Percentiles rank a stretch among this genome's conserved stretches.
Conservation (phyloP, 192 early-diverging fungal species). For the Dissophora ornata region DNA sequence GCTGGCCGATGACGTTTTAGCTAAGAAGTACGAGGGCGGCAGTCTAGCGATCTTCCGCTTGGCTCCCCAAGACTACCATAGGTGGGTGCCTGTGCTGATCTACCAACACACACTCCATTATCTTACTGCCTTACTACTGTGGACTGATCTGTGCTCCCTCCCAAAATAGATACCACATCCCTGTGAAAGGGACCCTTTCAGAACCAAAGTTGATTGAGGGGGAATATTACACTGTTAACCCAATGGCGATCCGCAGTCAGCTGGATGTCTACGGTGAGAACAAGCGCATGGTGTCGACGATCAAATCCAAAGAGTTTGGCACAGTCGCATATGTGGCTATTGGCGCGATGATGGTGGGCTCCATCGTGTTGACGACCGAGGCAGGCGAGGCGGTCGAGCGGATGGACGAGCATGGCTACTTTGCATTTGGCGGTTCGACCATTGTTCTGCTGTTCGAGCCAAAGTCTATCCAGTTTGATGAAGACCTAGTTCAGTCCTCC, state of each 20-base stretch:
- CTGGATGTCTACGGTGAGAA: slow-evolving; percentile 88
- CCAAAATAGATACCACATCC: slow-evolving; percentile 68
- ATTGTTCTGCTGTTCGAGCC: slow-evolving; percentile 75
- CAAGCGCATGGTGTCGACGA: slow-evolving; percentile 70
- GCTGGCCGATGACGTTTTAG: slow-evolving; percentile 61
- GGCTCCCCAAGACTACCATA: slow-evolving; percentile 88
- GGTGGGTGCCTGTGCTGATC: slow-evolving; percentile 42
- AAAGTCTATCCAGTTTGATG: slow-evolving; percentile 70
- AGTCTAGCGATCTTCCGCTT: slow-evolving; percentile 77
- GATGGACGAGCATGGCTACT: slow-evolving; percentile 85
- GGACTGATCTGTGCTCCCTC: too few relatives aligned
- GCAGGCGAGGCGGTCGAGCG: slow-evolving; percentile 58
- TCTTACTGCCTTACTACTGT: not conserved
- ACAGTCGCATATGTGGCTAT: slow-evolving; percentile 75
- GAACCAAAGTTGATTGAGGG: slow-evolving; percentile 67
- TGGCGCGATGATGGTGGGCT: slow-evolving; percentile 90
- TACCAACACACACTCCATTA: not conserved
- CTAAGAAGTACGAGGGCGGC: slow-evolving; percentile 70
- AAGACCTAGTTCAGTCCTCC: slow-evolving; percentile 75
- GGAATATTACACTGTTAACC: slow-evolving; percentile 85
- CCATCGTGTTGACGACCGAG: slow-evolving; percentile 70
- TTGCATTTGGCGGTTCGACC: slow-evolving; percentile 86
- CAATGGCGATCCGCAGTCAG: slow-evolving; percentile 76
- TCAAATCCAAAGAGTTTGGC: slow-evolving; percentile 75
- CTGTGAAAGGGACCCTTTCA: slow-evolving; percentile 73